Conservation (phyloP, 108 stramenopile genomes). For the Craspedostauros australis region DNA sequence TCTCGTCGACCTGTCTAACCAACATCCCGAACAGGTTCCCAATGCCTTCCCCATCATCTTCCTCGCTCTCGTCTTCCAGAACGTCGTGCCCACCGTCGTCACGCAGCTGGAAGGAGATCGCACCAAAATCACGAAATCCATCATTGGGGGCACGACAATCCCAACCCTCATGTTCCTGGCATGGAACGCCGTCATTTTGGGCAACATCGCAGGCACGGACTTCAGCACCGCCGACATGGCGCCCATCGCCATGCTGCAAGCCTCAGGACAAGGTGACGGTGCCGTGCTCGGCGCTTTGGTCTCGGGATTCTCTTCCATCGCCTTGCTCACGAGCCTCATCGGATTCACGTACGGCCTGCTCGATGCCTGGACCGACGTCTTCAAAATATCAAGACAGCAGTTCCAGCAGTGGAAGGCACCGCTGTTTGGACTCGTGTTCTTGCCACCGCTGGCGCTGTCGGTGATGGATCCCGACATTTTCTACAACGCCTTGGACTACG, state of each 20-base stretch:
- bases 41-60: slow-evolving; percentile 74
- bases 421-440: slow-evolving; percentile 46
- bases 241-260: slow-evolving; percentile 37
- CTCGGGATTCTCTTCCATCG: slow-evolving; percentile 46
- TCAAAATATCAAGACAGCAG: slow-evolving; percentile 18
- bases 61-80: slow-evolving; percentile 80
- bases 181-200: slow-evolving; percentile 82
- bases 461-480: slow-evolving; percentile 45
- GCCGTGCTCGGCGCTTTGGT: slow-evolving; percentile 30
- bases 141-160: slow-evolving; percentile 63
- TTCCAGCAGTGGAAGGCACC: slow-evolving; percentile 55
- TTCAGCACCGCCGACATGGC: slow-evolving; percentile 13
- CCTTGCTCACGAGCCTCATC: slow-evolving; percentile 59
- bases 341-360: slow-evolving; percentile 67
- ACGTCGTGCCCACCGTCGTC: slow-evolving; percentile 80
- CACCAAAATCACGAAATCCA: slow-evolving; percentile 63
- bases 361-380: slow-evolving; percentile 71
- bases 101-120: slow-evolving; percentile 74
- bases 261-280: slow-evolving; percentile 10
- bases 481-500: slow-evolving; percentile 57
- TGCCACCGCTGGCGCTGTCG: slow-evolving; percentile 42
- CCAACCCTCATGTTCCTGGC: slow-evolving; percentile 78
- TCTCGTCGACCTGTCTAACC: slow-evolving; percentile 37
- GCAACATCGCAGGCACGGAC: slow-evolving; percentile 35
- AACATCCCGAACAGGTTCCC: slow-evolving; percentile 63